Base-by-base conservation (phyloP, 257 asterid genomes). In the Lycium barbarum region DNA sequence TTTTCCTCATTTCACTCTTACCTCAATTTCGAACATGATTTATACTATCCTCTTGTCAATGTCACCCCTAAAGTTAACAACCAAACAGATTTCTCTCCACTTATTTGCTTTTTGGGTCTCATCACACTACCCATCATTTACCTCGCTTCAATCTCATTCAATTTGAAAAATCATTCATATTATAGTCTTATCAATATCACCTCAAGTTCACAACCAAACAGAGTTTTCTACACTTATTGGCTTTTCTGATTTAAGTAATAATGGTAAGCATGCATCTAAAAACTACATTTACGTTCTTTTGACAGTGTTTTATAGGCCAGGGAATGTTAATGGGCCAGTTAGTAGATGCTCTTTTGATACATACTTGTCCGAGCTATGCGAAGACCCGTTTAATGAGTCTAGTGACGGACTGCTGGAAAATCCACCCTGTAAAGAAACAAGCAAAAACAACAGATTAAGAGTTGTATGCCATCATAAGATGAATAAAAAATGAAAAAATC, bases 331-430 rank as follows among this genome's bases (percentile, higher is more conserved):
- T 73, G 20, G 70, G 26, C 14, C 73, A 80, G 58, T 78, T 22
- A 78, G 82, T 26, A 15, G 65, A 78, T 78, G 65, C 61, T 78
- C 20, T 43, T 78, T 17, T 36, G 35, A 66, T 76, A 36, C 79
- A 6, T 93, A 96, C 99, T 93, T 96, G 86, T 93, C 95, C 14
- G 90, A 83, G 86, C 88, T 89, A 89, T 87, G 92, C 65, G 80
- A 79, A 57, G 95, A 88, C 84, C 95, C 98, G 38, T 93, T 89
- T 84, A 91, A 90, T 12, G 88, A 71, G 86, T 91, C 99, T 79
- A 88, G 88, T 15, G 98, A 90, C 2, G 97, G 93, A 87, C 89
- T 89, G 87, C 94, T 93, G 51, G 96, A 80, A 90, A 88, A 91
- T 86, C 97, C 95, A 85, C 96, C 89, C 99, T 97, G 98, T 51